Evolutionary conservation across 2,329 filamentous ascomycete species (phyloP).

Genomic region (Macrophomina phaseolina): DNA sequence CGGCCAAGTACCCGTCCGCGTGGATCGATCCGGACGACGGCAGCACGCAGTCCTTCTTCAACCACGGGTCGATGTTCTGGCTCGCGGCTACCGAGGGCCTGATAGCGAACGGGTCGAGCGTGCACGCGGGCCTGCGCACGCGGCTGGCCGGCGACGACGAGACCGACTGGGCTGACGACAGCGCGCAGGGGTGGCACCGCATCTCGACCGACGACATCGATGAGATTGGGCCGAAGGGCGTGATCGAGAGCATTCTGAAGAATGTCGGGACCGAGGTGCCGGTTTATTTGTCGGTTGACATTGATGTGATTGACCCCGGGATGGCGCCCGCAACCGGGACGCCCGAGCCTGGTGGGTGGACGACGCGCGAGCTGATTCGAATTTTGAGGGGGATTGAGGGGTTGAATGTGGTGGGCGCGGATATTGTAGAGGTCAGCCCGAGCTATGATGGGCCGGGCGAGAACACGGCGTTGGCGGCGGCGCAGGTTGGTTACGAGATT

Average conservation of each 20-base stretch:
- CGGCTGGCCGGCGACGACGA: constrained; percentile 68
- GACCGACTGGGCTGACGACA: constrained; percentile 74
- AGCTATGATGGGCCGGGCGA: constrained; percentile 83
- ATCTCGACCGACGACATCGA: constrained; percentile 89
- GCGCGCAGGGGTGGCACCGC: constrained; percentile 76
- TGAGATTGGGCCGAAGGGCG: constrained; percentile 73
- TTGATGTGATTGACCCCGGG: constrained; percentile 79
- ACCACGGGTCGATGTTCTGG: constrained; percentile 92
- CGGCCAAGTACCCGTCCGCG: constrained; percentile 76
- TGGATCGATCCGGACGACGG: constrained; percentile 64
- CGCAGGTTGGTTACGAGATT: constrained; percentile 86
- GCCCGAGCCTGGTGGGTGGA: constrained; percentile 90
- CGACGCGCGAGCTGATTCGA: constrained; percentile 82
- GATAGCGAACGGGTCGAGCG: constrained; percentile 73
- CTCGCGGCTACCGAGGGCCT: constrained; percentile 81
- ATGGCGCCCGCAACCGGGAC: constrained; percentile 81
- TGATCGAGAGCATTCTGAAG: constrained; percentile 72
- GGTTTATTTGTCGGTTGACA: constrained; percentile 82
- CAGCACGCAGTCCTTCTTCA: constrained; percentile 75
- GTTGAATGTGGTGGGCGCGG: constrained; percentile 85
- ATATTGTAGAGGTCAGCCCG: constrained; percentile 87
- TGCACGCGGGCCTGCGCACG: constrained; percentile 84
- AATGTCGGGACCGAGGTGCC: constrained; percentile 76
- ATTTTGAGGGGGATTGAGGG: constrained; percentile 82
- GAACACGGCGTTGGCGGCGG: constrained; percentile 80